Percentiles rank a stretch among this genome's conserved stretches.
These are phyloP conservation scores for Yamadazyma takamatsuzukensis DNA, from an alignment of 805 yeast species.

Conservation along the genomic window DNA sequence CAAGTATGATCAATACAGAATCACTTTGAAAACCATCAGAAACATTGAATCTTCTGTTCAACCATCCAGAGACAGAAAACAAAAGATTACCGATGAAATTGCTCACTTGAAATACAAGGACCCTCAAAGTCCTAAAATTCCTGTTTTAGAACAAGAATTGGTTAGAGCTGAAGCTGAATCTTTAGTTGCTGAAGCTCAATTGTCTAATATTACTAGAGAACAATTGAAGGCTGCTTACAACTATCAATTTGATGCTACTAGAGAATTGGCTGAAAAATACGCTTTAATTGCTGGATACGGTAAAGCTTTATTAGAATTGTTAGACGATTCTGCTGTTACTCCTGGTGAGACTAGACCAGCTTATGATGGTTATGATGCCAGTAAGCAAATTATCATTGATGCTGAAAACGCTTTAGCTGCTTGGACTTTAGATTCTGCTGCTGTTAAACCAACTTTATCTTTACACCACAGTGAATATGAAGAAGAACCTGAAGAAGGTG, in stretches of 20 bases:
- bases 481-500: constrained; percentile 47
- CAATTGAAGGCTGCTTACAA: constrained; percentile 80
- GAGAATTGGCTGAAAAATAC: constrained; percentile 82
- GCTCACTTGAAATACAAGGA: constrained; percentile 82
- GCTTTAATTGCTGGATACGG: constrained; percentile 89
- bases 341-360: constrained; percentile 93
- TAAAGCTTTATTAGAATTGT: constrained; percentile 75
- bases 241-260: constrained; percentile 79
- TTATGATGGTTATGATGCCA: constrained; percentile 84
- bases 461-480: constrained; percentile 28
- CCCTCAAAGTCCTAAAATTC: constrained; percentile 79
- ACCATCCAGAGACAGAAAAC: constrained; percentile 84
- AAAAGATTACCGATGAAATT: constrained; percentile 79
- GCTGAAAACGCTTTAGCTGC: constrained; percentile 79
- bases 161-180: constrained; percentile 92
- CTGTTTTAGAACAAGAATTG: constrained; percentile 80
- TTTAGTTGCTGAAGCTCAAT: constrained; percentile 87
- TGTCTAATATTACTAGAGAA: constrained; percentile 84
- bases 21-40: constrained; percentile 75
- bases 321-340: constrained; percentile 81
- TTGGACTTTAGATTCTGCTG: constrained; percentile 83
- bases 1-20: constrained; percentile 81
- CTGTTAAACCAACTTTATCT: constrained; percentile 75
- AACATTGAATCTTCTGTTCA: constrained; percentile 85
- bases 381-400: constrained; percentile 81